These are phyloP conservation scores for Phaeophleospora eucalypticola DNA, from an alignment of 2,329 filamentous ascomycete species.

Conservation along the genomic window DNA sequence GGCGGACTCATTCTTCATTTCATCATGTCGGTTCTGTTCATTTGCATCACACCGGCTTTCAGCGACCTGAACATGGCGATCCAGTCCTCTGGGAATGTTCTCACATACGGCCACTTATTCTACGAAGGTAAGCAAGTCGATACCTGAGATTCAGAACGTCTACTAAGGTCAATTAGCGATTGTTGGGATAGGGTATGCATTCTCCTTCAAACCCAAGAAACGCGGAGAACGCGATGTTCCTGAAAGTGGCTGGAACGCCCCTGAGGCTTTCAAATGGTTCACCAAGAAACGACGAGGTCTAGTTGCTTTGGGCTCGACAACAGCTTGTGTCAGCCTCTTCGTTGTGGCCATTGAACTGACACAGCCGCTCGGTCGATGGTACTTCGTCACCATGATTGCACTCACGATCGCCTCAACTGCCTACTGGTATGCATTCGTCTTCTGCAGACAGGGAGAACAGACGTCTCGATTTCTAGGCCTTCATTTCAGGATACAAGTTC, in stretches of 20 bases:
- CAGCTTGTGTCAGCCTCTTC: background rate
- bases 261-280: background rate
- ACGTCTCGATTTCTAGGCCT: background rate
- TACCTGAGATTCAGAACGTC: background rate
- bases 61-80: slow-evolving; percentile 4
- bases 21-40: slow-evolving; percentile 7
- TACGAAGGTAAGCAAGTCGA: slow-evolving; percentile 5
- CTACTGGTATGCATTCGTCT: background rate
- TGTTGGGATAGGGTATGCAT: slow-evolving; percentile 1
- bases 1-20: slow-evolving; percentile 13
- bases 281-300: background rate
- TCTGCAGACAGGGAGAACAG: background rate
- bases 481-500: background rate
- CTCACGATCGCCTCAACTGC: background rate
- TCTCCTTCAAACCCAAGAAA: background rate
- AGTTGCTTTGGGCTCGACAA: background rate
- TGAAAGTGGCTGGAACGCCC: background rate
- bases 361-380: background rate
- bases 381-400: background rate
- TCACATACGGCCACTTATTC: slow-evolving; percentile 8
- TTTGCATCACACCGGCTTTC: slow-evolving; percentile 8
- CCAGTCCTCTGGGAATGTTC: slow-evolving; percentile 4
- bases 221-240: background rate
- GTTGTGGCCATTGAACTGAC: background rate
- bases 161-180: background rate